These are phyloP conservation scores for Populus tremula DNA, from an alignment of 345 rosid genomes.

Conservation along the genomic window DNA sequence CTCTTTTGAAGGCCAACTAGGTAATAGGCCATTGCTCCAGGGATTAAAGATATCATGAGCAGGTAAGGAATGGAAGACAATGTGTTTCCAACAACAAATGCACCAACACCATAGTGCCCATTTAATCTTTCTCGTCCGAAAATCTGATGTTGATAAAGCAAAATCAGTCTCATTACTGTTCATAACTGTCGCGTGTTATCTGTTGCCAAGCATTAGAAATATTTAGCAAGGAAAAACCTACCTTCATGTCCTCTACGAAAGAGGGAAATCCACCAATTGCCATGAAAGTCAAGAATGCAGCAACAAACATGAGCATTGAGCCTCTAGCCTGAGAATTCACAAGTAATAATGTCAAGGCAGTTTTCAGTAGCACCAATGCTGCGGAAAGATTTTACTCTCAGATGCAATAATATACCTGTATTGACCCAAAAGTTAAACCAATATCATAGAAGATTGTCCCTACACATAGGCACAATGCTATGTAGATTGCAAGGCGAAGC, in stretches of 20 bases:
- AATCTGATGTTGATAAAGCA: conserved; percentile 16
- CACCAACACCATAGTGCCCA: conserved; percentile 51
- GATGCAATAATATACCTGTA: conserved; percentile 38
- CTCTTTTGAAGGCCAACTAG: conserved; percentile 38
- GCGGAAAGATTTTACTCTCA: background rate
- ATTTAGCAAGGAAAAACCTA: background rate
- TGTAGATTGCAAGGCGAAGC: conserved; percentile 54
- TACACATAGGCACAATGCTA: conserved; percentile 46
- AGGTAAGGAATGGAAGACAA: conserved; percentile 45
- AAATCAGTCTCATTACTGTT: background rate
- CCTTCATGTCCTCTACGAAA: conserved; percentile 51
- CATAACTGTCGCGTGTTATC: background rate
- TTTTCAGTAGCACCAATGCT: background rate
- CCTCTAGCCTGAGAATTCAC: conserved; percentile 41
- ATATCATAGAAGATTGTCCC: conserved; percentile 43
- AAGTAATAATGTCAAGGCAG: background rate
- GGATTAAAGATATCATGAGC: conserved; percentile 37
- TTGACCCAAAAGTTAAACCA: conserved; percentile 46
- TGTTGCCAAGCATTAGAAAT: background rate
- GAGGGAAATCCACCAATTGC: conserved; percentile 58
- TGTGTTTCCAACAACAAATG: conserved; percentile 50
- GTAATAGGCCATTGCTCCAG: conserved; percentile 45
- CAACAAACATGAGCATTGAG: conserved; percentile 44
- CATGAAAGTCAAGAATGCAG: conserved; percentile 51
- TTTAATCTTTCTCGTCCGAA: conserved; percentile 52